These are phyloP conservation scores for Populus hybrid DNA, from an alignment of 441 rosid genomes.

Conservation along the genomic window DNA sequence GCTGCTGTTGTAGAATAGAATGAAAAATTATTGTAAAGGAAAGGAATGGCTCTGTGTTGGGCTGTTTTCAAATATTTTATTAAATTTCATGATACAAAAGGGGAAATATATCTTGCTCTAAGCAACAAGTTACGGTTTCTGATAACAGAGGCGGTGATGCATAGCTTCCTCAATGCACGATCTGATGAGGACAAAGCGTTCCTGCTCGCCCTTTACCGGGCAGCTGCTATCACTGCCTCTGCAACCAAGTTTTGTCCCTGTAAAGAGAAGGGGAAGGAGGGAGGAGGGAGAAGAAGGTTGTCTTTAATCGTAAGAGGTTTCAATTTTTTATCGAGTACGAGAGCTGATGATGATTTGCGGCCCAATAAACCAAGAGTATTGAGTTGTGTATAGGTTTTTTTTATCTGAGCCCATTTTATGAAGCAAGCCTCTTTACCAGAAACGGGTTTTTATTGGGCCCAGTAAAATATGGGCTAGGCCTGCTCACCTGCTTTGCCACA, in stretches of 20 bases:
- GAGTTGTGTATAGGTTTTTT: background rate
- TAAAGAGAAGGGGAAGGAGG: background rate
- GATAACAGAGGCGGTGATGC: background rate
- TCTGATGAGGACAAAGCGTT: conserved; percentile 27
- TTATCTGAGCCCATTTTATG: background rate
- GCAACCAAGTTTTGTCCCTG: background rate
- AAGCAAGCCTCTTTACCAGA: background rate
- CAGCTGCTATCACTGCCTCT: background rate
- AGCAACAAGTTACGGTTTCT: background rate
- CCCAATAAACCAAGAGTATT: background rate
- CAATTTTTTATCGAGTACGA: background rate
- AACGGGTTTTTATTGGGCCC: background rate
- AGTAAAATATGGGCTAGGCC: background rate
- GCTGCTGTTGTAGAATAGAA: background rate
- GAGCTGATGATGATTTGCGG: background rate
- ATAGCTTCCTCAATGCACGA: conserved; percentile 35
- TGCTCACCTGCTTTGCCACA: background rate
- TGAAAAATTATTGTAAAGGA: background rate
- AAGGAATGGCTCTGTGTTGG: background rate
- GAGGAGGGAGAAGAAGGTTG: background rate
- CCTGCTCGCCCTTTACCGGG: background rate
- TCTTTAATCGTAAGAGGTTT: too few species aligned
- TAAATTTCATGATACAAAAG: background rate
- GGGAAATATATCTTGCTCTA: background rate
- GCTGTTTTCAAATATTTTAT: background rate